Conservation (phyloP, 805 yeast species). For the Candida sithepensis region DNA sequence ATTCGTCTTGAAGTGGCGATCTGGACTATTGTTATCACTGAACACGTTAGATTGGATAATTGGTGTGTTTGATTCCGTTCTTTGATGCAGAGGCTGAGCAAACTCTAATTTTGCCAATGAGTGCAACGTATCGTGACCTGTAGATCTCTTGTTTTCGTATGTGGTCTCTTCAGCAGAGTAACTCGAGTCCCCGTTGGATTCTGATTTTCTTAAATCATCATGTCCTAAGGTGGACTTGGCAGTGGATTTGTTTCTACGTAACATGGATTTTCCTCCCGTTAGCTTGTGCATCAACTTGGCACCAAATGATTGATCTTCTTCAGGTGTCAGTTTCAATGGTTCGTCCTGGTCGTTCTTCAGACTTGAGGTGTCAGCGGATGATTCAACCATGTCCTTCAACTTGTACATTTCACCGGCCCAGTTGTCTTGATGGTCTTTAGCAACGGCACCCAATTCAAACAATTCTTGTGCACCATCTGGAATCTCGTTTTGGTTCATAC, state of each 20-base stretch:
- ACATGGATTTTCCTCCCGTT: slow-evolving; percentile 39
- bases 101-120: not conserved
- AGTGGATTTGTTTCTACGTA: slow-evolving; percentile 21
- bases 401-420: slow-evolving; percentile 69
- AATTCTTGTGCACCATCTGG: slow-evolving; percentile 45
- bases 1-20: not conserved
- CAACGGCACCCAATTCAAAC: slow-evolving; percentile 75
- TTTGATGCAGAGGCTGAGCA: slow-evolving; percentile 8
- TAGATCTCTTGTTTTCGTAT: not conserved
- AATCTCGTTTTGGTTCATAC: slow-evolving; percentile 14
- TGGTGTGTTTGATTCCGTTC: slow-evolving; percentile 21
- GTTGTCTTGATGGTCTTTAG: slow-evolving; percentile 70
- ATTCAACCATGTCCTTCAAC: slow-evolving; percentile 35
- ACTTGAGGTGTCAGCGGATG: slow-evolving; percentile 21
- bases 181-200: not conserved
- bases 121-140: not conserved
- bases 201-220: not conserved
- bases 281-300: slow-evolving; percentile 41
- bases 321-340: slow-evolving; percentile 31
- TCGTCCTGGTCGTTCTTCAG: slow-evolving; percentile 21
- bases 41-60: slow-evolving; percentile 4
- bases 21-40: not conserved
- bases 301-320: slow-evolving; percentile 34
- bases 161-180: not conserved
- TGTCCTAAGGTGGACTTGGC: not conserved